Base-by-base conservation (phyloP, 306 rosid species). In the Inga leiocalycina region DNA sequence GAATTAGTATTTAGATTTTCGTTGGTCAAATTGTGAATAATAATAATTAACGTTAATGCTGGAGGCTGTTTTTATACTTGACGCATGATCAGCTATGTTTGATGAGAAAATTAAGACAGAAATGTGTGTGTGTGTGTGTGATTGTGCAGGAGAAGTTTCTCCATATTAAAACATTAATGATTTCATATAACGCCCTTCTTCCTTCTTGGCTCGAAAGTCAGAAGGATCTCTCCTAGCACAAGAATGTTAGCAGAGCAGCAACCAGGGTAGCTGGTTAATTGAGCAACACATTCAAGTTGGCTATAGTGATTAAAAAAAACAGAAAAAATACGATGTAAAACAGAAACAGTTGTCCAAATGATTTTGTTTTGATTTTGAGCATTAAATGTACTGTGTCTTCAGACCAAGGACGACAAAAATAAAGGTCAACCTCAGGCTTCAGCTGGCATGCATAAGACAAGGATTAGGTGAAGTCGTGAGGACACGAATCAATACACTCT, bases 401-500 rank as follows among this genome's bases (percentile, higher is more conserved):
- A 71, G 19, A 2, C 9, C 56, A 22, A 12, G 57, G 57, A 46
- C 7, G 24, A 45, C 39, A 14, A 46, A 24, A 45, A 45, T 27
- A 27, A 45, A 72, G 16, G n/a, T 75, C 78, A 84, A 85, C 68
- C 24, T 72, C 39, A 45, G n/a, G 76, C 76, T 66, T 75, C 27
- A 56, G 81, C 78, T 85, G 79, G 68, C 70, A 82, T 20, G 75
- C 83, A 73, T 66, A 30, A 57, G 73, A 78, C 66, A 48, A 86
- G 43, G 61, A 80, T 86, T 83, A 76, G 68, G 68, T 62, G 68
- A 62, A 62, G 16, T 27, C 37, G 68, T 27, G 37, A 62, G 84
- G 89, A 46, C 20, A 83, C 67, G 27, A 67, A 7, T 6, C 46
- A 16, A 8, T 7, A 20, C 24, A 67, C 4, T 35, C 46, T 17